A percentile compares a stretch with the other conserved stretches of the same genome.
phyloP scores from a whole-genome alignment of 1,139 yeast genomes.

The Pichia sp. region DNA sequence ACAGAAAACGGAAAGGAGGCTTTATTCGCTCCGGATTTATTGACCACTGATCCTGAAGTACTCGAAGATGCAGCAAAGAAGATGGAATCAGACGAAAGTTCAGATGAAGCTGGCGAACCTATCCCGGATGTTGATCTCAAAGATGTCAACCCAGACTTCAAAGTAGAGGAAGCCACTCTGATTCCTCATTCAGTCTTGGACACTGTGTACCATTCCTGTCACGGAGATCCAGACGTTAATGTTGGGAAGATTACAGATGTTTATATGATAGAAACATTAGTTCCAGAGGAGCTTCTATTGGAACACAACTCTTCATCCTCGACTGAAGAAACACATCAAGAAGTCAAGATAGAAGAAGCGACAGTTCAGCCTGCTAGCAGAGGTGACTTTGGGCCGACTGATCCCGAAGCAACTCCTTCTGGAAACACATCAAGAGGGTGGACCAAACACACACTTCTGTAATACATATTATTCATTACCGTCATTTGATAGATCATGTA shows the following conservation, averaged over 20 bases:
- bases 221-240: constrained; percentile 15
- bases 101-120: constrained; percentile 1
- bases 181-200: constrained; percentile 13
- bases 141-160: constrained; percentile 4
- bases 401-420: not conserved
- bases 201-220: constrained; percentile 13
- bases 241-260: constrained; percentile 14
- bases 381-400: not conserved
- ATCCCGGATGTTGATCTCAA: not conserved
- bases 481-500: too few relatives aligned
- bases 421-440: constrained; percentile 5
- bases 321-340: too few relatives aligned
- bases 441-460: constrained; percentile 10
- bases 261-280: constrained; percentile 1
- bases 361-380: not conserved
- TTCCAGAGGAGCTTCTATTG: constrained; percentile 3
- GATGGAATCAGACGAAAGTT: not conserved
- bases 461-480: too few relatives aligned
- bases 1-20: constrained; percentile 1
- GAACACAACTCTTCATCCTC: not conserved
- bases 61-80: constrained; percentile 4
- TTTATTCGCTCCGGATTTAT: constrained; percentile 5
- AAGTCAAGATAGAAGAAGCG: too few relatives aligned
- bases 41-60: constrained; percentile 11
- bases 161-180: constrained; percentile 10